Conservation (phyloP, 2,329 filamentous ascomycete genomes). For the Stemphylium vesicarium region DNA sequence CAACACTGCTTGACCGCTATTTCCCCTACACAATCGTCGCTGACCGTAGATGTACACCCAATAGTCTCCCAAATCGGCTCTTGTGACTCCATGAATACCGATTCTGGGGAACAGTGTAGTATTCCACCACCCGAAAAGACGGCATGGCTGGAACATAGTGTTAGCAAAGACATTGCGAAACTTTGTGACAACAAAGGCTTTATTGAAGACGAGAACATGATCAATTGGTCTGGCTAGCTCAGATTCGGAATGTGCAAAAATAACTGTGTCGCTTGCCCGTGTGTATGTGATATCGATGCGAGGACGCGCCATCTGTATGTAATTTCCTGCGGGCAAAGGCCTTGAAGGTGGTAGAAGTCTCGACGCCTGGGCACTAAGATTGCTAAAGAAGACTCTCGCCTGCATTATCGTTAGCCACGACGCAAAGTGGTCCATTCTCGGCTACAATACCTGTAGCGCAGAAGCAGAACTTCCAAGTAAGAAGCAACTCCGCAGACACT, state of each 20-base stretch:
- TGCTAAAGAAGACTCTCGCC: no score
- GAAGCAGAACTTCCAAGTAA: no score
- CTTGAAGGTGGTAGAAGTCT: no score
- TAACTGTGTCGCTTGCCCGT: no score
- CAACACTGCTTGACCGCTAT: neutral
- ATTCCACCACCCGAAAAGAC: conserved; percentile 20
- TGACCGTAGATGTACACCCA: conserved; percentile 14
- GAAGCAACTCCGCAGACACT: neutral
- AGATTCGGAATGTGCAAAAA: no score
- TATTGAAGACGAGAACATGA: neutral
- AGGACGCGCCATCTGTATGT: no score
- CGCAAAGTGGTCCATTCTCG: no score
- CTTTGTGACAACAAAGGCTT: neutral
- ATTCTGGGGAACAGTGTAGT: conserved; percentile 1
- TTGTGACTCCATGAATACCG: conserved; percentile 13
- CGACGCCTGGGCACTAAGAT: no score
- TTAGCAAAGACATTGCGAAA: neutral
- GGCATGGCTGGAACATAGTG: conserved; percentile 4
- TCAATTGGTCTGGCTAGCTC: no score
- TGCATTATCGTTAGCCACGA: no score
- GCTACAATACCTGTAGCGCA: neutral
- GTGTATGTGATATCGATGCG: no score
- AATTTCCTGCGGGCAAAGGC: no score
- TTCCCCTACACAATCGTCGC: conserved; percentile 8
- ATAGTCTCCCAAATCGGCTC: conserved; percentile 17